These are phyloP conservation scores for Auriscalpium vulgare DNA, from an alignment of 768 basidiomycete genomes.

Conservation along the genomic window DNA sequence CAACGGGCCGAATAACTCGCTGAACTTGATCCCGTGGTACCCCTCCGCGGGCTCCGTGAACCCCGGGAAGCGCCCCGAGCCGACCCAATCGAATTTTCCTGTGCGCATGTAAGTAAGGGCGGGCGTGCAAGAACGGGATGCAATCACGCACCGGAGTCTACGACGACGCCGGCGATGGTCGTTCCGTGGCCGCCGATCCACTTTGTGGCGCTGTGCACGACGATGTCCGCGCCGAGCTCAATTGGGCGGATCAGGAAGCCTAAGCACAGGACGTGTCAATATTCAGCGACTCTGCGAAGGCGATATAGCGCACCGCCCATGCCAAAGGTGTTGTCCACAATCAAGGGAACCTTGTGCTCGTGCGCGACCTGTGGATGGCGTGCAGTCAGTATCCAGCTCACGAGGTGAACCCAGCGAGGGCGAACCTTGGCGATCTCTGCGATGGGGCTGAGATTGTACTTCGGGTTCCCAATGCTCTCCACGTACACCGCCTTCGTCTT, in stretches of 20 bases:
- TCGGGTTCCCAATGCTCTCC: conserved; percentile 77
- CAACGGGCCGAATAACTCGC: conserved; percentile 54
- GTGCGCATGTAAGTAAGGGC: background rate
- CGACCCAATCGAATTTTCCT: conserved; percentile 69
- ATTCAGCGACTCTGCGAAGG: background rate
- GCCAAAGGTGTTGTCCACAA: conserved; percentile 78
- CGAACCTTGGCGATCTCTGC: conserved; percentile 59
- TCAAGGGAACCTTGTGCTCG: conserved; percentile 60
- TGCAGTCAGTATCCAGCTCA: background rate
- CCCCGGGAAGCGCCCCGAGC: conserved; percentile 59
- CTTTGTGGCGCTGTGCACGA: conserved; percentile 76
- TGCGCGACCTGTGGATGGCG: conserved; percentile 49
- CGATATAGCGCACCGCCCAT: conserved; percentile 40
- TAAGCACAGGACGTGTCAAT: background rate
- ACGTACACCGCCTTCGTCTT: conserved; percentile 72
- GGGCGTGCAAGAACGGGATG: background rate
- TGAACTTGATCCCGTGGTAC: conserved; percentile 64
- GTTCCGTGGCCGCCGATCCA: conserved; percentile 84
- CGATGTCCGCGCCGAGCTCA: conserved; percentile 69
- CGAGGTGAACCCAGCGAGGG: background rate
- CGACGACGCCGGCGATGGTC: conserved; percentile 67
- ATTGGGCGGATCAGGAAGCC: conserved; percentile 63
- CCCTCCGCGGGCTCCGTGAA: conserved; percentile 72
- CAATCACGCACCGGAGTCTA: conserved; percentile 51
- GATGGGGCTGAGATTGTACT: conserved; percentile 59